Evolutionary conservation across 164 flowering plant species (phyloP), one percentile per base, ranked within the genome.

Genomic region (Berberis vulgaris): DNA sequence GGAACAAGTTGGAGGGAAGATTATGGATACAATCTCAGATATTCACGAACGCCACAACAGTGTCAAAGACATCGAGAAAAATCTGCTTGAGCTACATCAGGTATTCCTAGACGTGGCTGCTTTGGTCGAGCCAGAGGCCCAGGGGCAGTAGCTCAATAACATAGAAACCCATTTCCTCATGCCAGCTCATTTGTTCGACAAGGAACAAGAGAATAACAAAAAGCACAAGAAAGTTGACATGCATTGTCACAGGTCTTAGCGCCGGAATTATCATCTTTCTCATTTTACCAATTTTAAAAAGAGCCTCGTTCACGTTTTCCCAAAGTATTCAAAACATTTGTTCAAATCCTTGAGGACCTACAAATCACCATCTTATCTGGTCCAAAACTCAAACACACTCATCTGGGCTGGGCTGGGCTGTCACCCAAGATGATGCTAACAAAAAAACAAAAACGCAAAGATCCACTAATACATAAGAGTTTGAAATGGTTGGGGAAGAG

Each of bases 81-180:
- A 68, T 68, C 72, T 78, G 26, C 64, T 75, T 5, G 78, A 78
- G 64, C 74, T 78, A 6, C 78, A 74, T 60, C 81, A 78, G 68
- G 74, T 72, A 5, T 78, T 78, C 69, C 57, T 74, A 6, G 81
- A 78, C 72, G 75, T 78, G 81, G 76, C 76, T 45, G 76, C 72
- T 0, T 65, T 75, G 59, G 81, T 78, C 7, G 78, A 78, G n/a
- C n/a, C n/a, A n/a, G n/a, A n/a, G 45, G 70, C 74, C 4, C 78
- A 78, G 52, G 81, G 81, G 9, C 76, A 78, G 54, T 74, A 78
- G 61, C 74, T 78, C 38, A 71, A 78, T 38, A 66, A 78, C 58
- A 74, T 78, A 11, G 81, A 78, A 52, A 69, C 66, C 64, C 74
- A 78, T 42, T 76, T 78, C 71, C 69, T 3, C 74, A 67, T 41